Base-by-base conservation (phyloP, 2,329 filamentous ascomycete genomes). In the Aspergillus sp. region DNA sequence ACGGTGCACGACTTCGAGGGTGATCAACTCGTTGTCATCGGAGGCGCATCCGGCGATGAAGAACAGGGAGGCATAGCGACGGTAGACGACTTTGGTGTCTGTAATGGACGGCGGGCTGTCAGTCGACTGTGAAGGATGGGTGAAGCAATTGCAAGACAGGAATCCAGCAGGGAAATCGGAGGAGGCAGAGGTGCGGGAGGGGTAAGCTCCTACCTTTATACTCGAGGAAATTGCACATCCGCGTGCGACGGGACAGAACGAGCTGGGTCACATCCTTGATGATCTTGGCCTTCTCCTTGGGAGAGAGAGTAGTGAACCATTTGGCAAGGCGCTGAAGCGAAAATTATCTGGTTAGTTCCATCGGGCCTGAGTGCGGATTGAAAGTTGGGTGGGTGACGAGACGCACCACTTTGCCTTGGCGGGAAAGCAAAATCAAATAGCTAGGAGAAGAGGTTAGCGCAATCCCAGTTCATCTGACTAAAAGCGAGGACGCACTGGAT, bases 191-290 rank as follows among this genome's bases (percentile, higher is more conserved):
- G 52, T 43, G 25, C 44, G 43, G 47, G 45, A 52, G 45, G 25
- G 19, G 20, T 19, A 20, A 21, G 5, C 11, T 31, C 62, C 42
- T 63, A 95, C 93, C 93, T 86, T 99, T 99, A 77, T 99, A 99
- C 73, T 99, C 94, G 56, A 99, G 84, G 76, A 99, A 99, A 78
- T 99, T 99, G 84, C 94, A 99, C 94, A 99, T 99, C 73, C 94
- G 91, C 55, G 94, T 97, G 69, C 94, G 86, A 64, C 94, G 86
- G 58, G 94, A 94, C 62, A 99, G 87, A 64, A 99, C 94, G 46
- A 97, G 88, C 77, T 97, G 94, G 56, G 94, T 91, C 67, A 99
- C 94, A 81, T 99, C 94, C 77, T 99, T 99, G 82, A 99, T 93
- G 71, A 99, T 97, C 83, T 99, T 99, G 76, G 93, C 94, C 80